These are phyloP conservation scores for Talaromyces liani DNA, from an alignment of 495 filamentous ascomycete species.

Conservation along the genomic window DNA sequence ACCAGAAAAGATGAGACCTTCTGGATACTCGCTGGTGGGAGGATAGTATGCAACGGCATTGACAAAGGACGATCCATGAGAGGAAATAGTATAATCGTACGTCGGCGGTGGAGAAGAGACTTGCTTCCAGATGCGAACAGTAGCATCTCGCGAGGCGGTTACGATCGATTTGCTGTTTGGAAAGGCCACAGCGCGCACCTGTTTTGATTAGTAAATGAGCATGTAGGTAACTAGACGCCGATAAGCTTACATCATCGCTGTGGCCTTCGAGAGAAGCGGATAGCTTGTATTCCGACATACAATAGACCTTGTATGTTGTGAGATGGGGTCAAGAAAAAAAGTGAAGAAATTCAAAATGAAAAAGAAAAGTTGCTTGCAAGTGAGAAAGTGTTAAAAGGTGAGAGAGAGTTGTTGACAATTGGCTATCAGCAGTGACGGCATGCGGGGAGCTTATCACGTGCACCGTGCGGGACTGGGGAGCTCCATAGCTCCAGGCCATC, in stretches of 20 bases:
- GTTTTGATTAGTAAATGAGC: constrained; percentile 9
- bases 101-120: constrained; percentile 55
- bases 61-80: constrained; percentile 72
- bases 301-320: constrained; percentile 9
- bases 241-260: constrained; percentile 66
- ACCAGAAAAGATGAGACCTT: constrained; percentile 79
- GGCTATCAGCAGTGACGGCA: constrained; percentile 5
- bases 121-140: constrained; percentile 79
- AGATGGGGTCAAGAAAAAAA: neutral
- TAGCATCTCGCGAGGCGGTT: constrained; percentile 85
- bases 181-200: constrained; percentile 88
- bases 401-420: neutral
- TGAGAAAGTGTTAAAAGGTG: neutral
- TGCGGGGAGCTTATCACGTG: constrained; percentile 10
- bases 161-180: constrained; percentile 63
- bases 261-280: constrained; percentile 75
- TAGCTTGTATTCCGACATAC: constrained; percentile 68
- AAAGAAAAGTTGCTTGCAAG: neutral
- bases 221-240: constrained; percentile 11
- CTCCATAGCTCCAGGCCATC: neutral
- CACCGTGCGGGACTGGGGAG: constrained; percentile 1
- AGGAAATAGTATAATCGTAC: constrained; percentile 69
- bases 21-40: constrained; percentile 60
- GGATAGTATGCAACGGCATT: constrained; percentile 74
- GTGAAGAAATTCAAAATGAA: neutral